Evolutionary conservation across 164 flowering plant genomes (phyloP).

Genomic region (Chimonanthus salicifolius): DNA sequence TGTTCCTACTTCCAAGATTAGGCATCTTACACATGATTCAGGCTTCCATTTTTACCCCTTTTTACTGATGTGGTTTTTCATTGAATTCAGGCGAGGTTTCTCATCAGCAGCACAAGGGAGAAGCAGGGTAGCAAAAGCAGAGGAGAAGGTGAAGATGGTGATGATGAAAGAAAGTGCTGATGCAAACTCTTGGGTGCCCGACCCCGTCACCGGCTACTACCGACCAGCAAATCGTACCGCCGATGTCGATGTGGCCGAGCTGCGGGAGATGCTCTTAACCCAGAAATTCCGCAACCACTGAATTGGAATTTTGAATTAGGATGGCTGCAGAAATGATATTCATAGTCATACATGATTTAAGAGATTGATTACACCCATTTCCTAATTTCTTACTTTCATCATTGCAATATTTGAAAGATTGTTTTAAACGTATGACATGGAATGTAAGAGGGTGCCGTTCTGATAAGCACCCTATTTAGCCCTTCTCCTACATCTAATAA

Average conservation of each 20-base stretch:
- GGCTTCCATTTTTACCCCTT: neutral
- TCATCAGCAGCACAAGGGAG: neutral
- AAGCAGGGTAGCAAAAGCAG: neutral
- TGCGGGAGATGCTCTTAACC: constrained; percentile 6
- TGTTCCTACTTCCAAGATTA: no score
- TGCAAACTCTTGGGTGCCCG: constrained; percentile 12
- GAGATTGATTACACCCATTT: no score
- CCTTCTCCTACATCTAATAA: no score
- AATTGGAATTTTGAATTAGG: no score
- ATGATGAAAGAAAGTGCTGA: neutral
- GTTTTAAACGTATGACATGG: no score
- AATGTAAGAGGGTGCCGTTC: no score
- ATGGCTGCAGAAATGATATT: no score
- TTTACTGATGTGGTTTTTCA: neutral
- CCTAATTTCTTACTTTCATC: no score
- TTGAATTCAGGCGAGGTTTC: constrained; percentile 1
- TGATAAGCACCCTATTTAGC: no score
- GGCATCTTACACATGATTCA: no score
- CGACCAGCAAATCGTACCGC: constrained; percentile 4
- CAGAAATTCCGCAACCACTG: neutral
- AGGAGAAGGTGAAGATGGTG: neutral
- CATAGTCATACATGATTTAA: no score
- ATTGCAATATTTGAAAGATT: no score
- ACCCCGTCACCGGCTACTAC: constrained; percentile 12
- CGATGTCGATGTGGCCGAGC: constrained; percentile 3